phyloP scores from a whole-genome alignment of 1,139 yeast species.

The Yarrowia galli region DNA sequence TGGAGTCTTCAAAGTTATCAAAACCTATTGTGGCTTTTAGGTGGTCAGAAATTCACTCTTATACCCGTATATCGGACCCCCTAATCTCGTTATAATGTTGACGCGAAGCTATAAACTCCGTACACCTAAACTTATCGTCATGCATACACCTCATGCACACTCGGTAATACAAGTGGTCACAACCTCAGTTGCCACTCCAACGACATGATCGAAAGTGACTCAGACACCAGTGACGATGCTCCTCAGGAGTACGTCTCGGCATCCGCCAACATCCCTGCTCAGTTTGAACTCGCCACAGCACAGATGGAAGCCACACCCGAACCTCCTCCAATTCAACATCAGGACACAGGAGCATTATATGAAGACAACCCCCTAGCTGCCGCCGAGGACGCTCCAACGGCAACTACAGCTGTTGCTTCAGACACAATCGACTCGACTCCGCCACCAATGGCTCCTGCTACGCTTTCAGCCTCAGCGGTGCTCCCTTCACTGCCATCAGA shows the following conservation, averaged over 20 bases:
- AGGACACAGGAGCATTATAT: not conserved
- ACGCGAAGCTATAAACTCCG: not conserved
- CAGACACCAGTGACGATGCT: slow-evolving; percentile 21
- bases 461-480: slow-evolving; percentile 27
- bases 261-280: slow-evolving; percentile 4
- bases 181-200: not conserved
- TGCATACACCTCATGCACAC: slow-evolving; percentile 25
- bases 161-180: slow-evolving; percentile 2
- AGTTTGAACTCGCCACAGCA: slow-evolving; percentile 5
- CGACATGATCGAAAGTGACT: slow-evolving; percentile 29
- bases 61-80: no score
- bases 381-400: not conserved
- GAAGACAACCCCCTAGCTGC: not conserved
- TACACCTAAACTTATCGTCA: slow-evolving; percentile 26
- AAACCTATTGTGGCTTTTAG: no score
- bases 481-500: slow-evolving; percentile 29
- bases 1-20: no score
- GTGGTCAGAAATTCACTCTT: no score
- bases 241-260: slow-evolving; percentile 37
- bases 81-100: not conserved
- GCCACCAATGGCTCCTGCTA: slow-evolving; percentile 18
- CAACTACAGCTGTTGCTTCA: not conserved
- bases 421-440: slow-evolving; percentile 23
- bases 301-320: slow-evolving; percentile 7
- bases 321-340: not conserved